Conservation (phyloP, 495 filamentous ascomycete genomes). For the Aspergillus olivimuriae region DNA sequence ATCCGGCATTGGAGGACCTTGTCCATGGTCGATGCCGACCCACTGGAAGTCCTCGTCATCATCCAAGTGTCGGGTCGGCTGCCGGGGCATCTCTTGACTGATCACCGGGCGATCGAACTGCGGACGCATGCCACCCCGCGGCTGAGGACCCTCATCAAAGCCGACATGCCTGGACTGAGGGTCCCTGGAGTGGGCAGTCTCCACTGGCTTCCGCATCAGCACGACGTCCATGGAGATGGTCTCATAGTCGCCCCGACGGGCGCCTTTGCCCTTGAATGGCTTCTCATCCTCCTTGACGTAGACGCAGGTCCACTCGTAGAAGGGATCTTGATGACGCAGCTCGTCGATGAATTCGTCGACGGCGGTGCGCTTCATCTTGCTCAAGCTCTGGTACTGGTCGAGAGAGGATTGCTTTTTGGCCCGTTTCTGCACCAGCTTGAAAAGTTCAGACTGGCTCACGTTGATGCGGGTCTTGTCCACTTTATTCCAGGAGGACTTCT, state of each 20-base stretch:
- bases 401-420: conserved; percentile 20
- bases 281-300: conserved; percentile 28
- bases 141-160: too few relatives aligned
- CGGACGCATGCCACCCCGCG: too few relatives aligned
- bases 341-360: conserved; percentile 30
- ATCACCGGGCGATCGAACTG: background rate
- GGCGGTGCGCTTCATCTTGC: conserved; percentile 22
- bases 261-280: conserved; percentile 22
- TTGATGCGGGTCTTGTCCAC: conserved; percentile 25
- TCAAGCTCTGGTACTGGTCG: conserved; percentile 28
- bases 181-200: conserved; percentile 9
- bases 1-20: conserved; percentile 2
- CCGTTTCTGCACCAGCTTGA: conserved; percentile 25
- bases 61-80: background rate
- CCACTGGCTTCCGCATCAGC: conserved; percentile 24
- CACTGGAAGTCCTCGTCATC: background rate
- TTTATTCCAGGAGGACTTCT: conserved; percentile 25
- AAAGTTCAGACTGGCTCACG: conserved; percentile 22
- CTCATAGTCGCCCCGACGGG: conserved; percentile 23
- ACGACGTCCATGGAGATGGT: conserved; percentile 34
- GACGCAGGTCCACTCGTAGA: conserved; percentile 30
- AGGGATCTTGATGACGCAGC: conserved; percentile 16
- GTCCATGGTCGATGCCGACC: background rate
- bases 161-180: conserved; percentile 15
- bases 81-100: background rate